Conservation (phyloP, 768 basidiomycete genomes). For the Suillus subalutaceus region DNA sequence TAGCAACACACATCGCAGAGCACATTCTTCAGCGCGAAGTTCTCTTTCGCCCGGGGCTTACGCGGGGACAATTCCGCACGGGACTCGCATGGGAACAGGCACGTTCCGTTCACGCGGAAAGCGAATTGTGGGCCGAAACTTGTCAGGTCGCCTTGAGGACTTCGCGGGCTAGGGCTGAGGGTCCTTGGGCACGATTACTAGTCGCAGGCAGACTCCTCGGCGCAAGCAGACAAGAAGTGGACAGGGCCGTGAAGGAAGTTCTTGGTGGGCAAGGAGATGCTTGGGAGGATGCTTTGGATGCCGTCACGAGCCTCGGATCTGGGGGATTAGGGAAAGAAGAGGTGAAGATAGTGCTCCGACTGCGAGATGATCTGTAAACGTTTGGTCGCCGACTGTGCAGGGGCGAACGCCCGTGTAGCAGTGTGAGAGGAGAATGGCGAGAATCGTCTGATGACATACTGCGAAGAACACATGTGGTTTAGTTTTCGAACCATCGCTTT, state of each 20-base stretch:
- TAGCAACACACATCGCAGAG: slow-evolving; percentile 68
- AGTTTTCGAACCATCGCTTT: not conserved
- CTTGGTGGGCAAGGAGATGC: slow-evolving; percentile 27
- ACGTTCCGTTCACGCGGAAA: slow-evolving; percentile 65
- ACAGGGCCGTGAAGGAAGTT: slow-evolving; percentile 21
- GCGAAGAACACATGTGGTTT: not conserved
- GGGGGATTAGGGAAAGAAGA: slow-evolving; percentile 66
- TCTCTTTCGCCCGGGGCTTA: slow-evolving; percentile 73
- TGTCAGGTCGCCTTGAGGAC: slow-evolving; percentile 59
- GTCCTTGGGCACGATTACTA: slow-evolving; percentile 75
- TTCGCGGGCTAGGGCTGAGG: slow-evolving; percentile 57
- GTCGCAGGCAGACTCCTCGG: slow-evolving; percentile 72
- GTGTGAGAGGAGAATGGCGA: not conserved
- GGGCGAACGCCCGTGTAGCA: slow-evolving; percentile 3
- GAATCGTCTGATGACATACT: not conserved
- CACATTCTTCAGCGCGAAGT: slow-evolving; percentile 86
- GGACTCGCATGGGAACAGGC: slow-evolving; percentile 49
- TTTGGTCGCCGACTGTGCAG: slow-evolving; percentile 8
- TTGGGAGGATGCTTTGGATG: slow-evolving; percentile 54
- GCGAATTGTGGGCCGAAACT: slow-evolving; percentile 83
- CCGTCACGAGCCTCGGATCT: slow-evolving; percentile 57
- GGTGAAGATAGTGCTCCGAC: slow-evolving; percentile 55
- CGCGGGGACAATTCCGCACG: slow-evolving; percentile 31
- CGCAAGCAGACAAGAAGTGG: slow-evolving; percentile 48
- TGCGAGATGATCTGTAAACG: slow-evolving; percentile 41